phyloP scores from a whole-genome alignment of 2,329 filamentous ascomycete species.

The Talaromyces rugulosus region DNA sequence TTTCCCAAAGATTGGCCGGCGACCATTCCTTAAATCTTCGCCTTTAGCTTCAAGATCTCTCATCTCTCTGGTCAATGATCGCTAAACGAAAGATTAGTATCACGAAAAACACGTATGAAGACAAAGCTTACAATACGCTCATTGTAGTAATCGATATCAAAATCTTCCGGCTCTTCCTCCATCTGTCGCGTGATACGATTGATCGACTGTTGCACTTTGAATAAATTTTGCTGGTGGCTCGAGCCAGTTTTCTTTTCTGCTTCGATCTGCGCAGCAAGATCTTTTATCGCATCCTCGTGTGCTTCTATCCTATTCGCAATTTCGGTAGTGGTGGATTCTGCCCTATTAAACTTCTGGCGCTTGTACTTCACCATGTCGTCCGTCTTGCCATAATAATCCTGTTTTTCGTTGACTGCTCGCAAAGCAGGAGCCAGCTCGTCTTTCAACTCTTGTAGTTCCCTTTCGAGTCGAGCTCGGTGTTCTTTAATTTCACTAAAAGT shows the following conservation, averaged over 20 bases:
- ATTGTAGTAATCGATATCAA: constrained; percentile 68
- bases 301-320: constrained; percentile 41
- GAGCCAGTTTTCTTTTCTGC: constrained; percentile 50
- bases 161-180: constrained; percentile 60
- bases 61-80: constrained; percentile 48
- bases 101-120: constrained; percentile 4
- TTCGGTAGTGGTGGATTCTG: constrained; percentile 48
- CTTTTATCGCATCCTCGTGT: constrained; percentile 31
- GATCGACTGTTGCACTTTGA: constrained; percentile 54
- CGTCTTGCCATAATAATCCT: constrained; percentile 58
- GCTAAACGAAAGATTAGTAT: constrained; percentile 41
- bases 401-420: constrained; percentile 64
- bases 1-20: constrained; percentile 25
- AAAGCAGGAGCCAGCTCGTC: constrained; percentile 63
- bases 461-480: constrained; percentile 51
- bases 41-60: constrained; percentile 38
- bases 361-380: constrained; percentile 53
- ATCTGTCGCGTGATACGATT: constrained; percentile 59
- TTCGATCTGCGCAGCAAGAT: constrained; percentile 39
- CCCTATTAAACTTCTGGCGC: constrained; percentile 49
- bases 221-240: constrained; percentile 50
- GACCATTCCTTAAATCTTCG: constrained; percentile 36
- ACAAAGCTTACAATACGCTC: constrained; percentile 60
- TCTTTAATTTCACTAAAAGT: constrained; percentile 52
- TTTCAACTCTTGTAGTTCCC: constrained; percentile 58